phyloP scores from a whole-genome alignment of 2,329 filamentous ascomycete genomes.

The Ophiostoma himal-ulmi region DNA sequence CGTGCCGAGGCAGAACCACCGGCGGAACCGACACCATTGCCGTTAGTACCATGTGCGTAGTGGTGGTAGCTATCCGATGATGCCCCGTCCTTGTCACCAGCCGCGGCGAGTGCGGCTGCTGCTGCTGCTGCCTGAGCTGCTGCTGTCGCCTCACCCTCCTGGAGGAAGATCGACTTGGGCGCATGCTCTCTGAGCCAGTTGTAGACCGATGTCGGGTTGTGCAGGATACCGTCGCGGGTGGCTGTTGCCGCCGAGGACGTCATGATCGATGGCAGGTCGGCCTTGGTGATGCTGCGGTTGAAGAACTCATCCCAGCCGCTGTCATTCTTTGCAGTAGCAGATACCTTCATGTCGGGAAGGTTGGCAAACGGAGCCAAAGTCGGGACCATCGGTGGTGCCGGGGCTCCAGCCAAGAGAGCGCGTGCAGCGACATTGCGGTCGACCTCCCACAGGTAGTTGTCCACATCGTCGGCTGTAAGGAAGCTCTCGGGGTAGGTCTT shows the following conservation, averaged over 20 bases:
- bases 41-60: slow-evolving; percentile 24
- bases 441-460: slow-evolving; percentile 64
- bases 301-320: slow-evolving; percentile 35
- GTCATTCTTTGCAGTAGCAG: slow-evolving; percentile 11
- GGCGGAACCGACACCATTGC: neutral
- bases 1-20: neutral
- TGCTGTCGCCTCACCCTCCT: slow-evolving; percentile 57
- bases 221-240: slow-evolving; percentile 50
- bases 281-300: slow-evolving; percentile 35
- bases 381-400: slow-evolving; percentile 36
- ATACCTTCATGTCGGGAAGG: slow-evolving; percentile 30
- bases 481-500: slow-evolving; percentile 54
- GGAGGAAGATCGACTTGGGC: slow-evolving; percentile 69
- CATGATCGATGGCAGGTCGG: slow-evolving; percentile 33
- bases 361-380: slow-evolving; percentile 47
- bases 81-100: slow-evolving; percentile 36
- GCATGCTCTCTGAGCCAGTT: slow-evolving; percentile 89
- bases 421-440: slow-evolving; percentile 48
- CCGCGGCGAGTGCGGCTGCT: slow-evolving; percentile 28
- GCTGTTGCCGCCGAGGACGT: slow-evolving; percentile 34
- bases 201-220: slow-evolving; percentile 86
- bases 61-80: slow-evolving; percentile 29
- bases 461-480: slow-evolving; percentile 63
- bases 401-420: slow-evolving; percentile 32
- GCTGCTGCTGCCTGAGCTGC: slow-evolving; percentile 3